Base-by-base conservation (phyloP, 2,329 filamentous ascomycete species). In the Fusarium buharicum region DNA sequence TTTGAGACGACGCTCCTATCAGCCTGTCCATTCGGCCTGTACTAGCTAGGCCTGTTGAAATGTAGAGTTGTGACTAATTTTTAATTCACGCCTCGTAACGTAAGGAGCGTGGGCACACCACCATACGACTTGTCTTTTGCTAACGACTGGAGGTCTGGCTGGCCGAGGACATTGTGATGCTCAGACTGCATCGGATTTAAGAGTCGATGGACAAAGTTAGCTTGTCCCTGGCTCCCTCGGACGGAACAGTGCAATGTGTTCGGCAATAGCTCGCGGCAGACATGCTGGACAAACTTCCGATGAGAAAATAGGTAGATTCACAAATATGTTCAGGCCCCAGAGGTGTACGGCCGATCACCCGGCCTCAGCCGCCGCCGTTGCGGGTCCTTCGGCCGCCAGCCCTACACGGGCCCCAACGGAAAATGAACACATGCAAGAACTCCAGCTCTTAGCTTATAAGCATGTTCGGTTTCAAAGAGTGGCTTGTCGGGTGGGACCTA, bases 311-410 rank as follows among this genome's bases (percentile, higher is more conserved):
- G 34, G 27, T 28, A 39, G n/a, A n/a, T n/a, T 38, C 31, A n/a
- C n/a, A 11, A 34, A 58, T 39, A 54, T 52, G 27, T 36, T 50
- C 20, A 37, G 44, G 31, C 46, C 34, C 40, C 14, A 62, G 45
- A 46, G 37, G 28, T 37, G 28, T 33, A 55, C 51, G 62, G 56
- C 50, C 34, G 45, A 59, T 59, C 58, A 41, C 38, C 49, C 62
- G 62, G 58, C 53, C 53, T 53, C 49, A 66, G 54, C 62, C 58
- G 62, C 31, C 37, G 46, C 53, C 53, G 58, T 40, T 63, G 53
- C 46, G 62, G 62, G 47, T 45, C 59, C 28, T 10, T 52, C 33
- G 38, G 49, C 55, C 41, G 34, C 52, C 62, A 66, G 62, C 62
- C 62, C 59, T 64, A 64, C 50, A 18, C 44, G 28, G 56, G 24